Percentiles rank a stretch among this genome's conserved stretches.
These are phyloP conservation scores for Aspergillus puulaauensis DNA, from an alignment of 2,329 filamentous ascomycete genomes.

Conservation along the genomic window DNA sequence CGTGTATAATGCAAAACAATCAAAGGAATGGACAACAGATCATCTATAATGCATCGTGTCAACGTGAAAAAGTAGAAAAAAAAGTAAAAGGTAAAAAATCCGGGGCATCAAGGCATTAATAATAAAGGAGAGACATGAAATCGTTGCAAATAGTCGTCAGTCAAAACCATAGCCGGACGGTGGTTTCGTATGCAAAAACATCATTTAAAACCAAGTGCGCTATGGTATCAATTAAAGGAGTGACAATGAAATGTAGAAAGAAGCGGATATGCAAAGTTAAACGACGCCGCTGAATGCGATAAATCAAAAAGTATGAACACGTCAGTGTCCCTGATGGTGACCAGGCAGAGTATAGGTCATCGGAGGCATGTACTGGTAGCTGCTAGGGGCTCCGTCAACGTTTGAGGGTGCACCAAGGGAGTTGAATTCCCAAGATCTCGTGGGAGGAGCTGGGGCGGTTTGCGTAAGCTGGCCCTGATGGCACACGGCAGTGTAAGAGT, in stretches of 20 bases:
- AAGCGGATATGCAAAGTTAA: slow-evolving; percentile 10
- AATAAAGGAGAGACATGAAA: slow-evolving; percentile 36
- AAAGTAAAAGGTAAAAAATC: neutral
- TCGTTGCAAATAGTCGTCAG: slow-evolving; percentile 27
- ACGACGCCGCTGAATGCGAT: slow-evolving; percentile 19
- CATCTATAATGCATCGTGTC: slow-evolving; percentile 31
- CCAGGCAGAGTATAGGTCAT: slow-evolving; percentile 35
- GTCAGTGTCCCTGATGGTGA: slow-evolving; percentile 23
- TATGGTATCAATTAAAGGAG: slow-evolving; percentile 27
- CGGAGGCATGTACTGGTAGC: slow-evolving; percentile 35
- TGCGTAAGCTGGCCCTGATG: slow-evolving; percentile 28
- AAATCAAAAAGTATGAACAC: slow-evolving; percentile 3
- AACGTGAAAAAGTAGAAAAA: slow-evolving; percentile 14
- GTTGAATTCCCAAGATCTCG: slow-evolving; percentile 41
- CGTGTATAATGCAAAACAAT: slow-evolving; percentile 26
- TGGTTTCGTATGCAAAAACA: slow-evolving; percentile 21
- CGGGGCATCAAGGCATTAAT: slow-evolving; percentile 34
- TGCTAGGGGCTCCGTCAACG: slow-evolving; percentile 27
- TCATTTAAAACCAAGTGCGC: slow-evolving; percentile 24
- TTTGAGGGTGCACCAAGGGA: slow-evolving; percentile 28
- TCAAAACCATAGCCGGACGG: slow-evolving; percentile 21
- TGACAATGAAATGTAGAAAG: slow-evolving; percentile 22
- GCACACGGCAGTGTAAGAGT: slow-evolving; percentile 33
- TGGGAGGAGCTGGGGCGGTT: slow-evolving; percentile 25
- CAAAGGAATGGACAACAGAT: slow-evolving; percentile 35